Base-by-base conservation (phyloP, 1,284 basidiomycete species). In the Ceratobasidium sp. region DNA sequence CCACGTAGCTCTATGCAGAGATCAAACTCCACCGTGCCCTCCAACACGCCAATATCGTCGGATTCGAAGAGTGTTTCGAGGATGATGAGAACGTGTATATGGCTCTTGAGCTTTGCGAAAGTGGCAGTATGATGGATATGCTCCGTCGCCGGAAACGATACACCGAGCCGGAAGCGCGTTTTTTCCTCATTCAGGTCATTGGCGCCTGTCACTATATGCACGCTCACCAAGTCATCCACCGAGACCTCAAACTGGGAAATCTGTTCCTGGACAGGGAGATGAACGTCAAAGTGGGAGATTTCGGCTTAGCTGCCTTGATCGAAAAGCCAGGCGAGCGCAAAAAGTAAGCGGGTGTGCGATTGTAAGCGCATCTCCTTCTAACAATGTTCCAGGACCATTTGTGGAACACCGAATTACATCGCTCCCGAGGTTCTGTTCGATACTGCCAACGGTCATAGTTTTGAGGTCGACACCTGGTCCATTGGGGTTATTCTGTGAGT, bases 141-240 rank as follows among this genome's bases (percentile, higher is more conserved):
- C 88, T 99, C 56, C 93, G 95, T 61, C 88, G 90, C 1, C 91
- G 97, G 4, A 90, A 92, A 49, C 89, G 94, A 51, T 96, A 96
- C 82, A 91, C 92, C 24, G 97, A 99, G 82, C 92, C 94, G 0
- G 97, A 99, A 83, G 89, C 95, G 0, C 91, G 97, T 34, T 96
- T 91, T 83, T 95, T 94, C 83, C 90, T 98, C 85, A 88, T 97
- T 5, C 97, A 99, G 82, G 90, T 99, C 78, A 92, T 98, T 77
- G 95, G 95, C 31, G 96, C 96, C 0, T 97, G 95, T 81, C 90
- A 95, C 79, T 97, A 98, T 86, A 96, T 99, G 95, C 98, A 99
- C 82, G 87, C 87, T 31, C 91, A 97, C 81, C 93, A 94, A 79
- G 94, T 98, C 80, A 98, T 99, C 82, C 94, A 98, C 84, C 92